These are phyloP conservation scores for Schrenkiella parvula DNA, from an alignment of 345 rosid genomes.

Conservation along the genomic window DNA sequence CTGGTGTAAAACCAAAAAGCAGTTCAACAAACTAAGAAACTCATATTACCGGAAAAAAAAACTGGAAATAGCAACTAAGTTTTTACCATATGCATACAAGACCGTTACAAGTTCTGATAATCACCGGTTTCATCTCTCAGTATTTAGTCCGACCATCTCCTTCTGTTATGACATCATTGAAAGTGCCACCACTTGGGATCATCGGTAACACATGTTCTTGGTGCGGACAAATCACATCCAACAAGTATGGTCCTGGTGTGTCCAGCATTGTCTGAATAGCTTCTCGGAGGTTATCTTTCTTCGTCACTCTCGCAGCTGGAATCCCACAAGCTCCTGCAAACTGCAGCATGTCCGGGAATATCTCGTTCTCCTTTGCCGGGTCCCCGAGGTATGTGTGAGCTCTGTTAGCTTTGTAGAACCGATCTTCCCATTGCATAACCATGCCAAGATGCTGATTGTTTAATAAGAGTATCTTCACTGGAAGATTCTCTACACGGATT, in stretches of 20 bases:
- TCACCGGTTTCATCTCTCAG: constrained; percentile 24
- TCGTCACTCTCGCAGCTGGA: constrained; percentile 78
- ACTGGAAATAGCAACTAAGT: constrained; percentile 10
- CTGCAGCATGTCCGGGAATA: constrained; percentile 78
- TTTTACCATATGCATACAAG: constrained; percentile 9
- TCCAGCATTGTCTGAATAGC: constrained; percentile 85
- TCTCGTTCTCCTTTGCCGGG: constrained; percentile 66
- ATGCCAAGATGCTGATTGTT: constrained; percentile 97
- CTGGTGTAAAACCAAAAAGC: constrained; percentile 2
- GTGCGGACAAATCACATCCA: constrained; percentile 94
- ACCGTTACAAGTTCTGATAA: neutral
- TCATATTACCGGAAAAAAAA: constrained; percentile 2
- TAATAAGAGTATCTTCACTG: constrained; percentile 68
- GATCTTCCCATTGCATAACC: constrained; percentile 97
- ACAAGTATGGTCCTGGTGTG: constrained; percentile 83
- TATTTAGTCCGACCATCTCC: constrained; percentile 80
- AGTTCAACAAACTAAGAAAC: constrained; percentile 5
- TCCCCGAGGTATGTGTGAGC: constrained; percentile 86
- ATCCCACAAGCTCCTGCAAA: constrained; percentile 86
- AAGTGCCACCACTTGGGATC: constrained; percentile 96
- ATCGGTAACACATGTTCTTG: constrained; percentile 96
- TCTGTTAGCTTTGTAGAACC: constrained; percentile 89
- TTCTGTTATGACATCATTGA: constrained; percentile 77
- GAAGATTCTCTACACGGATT: constrained; percentile 77
- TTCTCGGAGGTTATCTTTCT: constrained; percentile 55